Percentiles rank a stretch among this genome's conserved stretches.
These are phyloP conservation scores for Ceratocystis destructans DNA, from an alignment of 2,329 filamentous ascomycete genomes.

Conservation along the genomic window DNA sequence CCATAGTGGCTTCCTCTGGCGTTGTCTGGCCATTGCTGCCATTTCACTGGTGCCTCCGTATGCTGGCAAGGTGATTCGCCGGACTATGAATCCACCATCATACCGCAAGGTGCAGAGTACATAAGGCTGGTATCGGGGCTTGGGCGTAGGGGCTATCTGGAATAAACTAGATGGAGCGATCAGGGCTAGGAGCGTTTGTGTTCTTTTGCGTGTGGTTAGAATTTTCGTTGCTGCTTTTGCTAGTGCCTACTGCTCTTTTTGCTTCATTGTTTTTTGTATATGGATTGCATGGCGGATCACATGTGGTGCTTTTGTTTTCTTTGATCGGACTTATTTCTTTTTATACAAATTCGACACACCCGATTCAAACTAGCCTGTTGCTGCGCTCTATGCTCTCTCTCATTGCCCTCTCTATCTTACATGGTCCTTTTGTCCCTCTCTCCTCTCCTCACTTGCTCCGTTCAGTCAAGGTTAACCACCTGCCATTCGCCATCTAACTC, in stretches of 20 bases:
- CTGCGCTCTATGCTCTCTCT: too few relatives aligned
- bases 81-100: slow-evolving; percentile 78
- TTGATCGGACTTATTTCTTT: not conserved
- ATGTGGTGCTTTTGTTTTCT: not conserved
- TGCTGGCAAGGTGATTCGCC: slow-evolving; percentile 67
- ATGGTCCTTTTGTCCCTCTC: not conserved
- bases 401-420: not conserved
- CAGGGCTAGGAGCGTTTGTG: too few relatives aligned
- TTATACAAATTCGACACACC: not conserved
- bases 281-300: not conserved
- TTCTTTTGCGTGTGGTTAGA: not conserved
- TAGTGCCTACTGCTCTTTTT: not conserved
- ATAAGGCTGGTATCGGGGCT: slow-evolving; percentile 27
- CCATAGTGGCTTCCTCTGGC: slow-evolving; percentile 70
- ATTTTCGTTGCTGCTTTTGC: slow-evolving; percentile 3
- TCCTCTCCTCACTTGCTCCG: not conserved
- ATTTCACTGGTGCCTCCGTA: slow-evolving; percentile 79
- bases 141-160: not conserved
- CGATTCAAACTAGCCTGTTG: too few relatives aligned
- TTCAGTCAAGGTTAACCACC: slow-evolving; percentile 17
- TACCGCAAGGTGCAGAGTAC: slow-evolving; percentile 82
- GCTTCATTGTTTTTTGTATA: slow-evolving; percentile 6
- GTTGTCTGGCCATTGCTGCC: slow-evolving; percentile 63
- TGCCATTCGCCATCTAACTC: slow-evolving; percentile 15
- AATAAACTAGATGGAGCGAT: too few relatives aligned